These are phyloP conservation scores for Sporothrix brasiliensis DNA, from an alignment of 2,329 filamentous ascomycete genomes.

Conservation along the genomic window DNA sequence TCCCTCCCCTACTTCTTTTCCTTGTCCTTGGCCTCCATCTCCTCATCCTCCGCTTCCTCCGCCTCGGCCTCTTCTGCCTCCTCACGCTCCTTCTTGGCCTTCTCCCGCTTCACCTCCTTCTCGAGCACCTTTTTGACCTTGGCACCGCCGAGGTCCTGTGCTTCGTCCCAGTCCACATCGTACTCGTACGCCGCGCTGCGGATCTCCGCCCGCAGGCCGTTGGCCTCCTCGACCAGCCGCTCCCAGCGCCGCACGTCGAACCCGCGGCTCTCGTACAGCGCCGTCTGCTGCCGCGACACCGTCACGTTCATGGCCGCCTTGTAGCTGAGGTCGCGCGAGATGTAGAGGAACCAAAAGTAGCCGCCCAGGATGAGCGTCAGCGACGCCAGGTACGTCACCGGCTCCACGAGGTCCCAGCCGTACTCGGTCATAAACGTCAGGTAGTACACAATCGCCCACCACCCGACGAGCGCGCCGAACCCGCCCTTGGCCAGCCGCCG, in stretches of 20 bases:
- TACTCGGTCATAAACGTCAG: constrained; percentile 71
- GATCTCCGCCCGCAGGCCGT: constrained; percentile 75
- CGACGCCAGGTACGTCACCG: constrained; percentile 86
- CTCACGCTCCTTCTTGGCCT: constrained; percentile 48
- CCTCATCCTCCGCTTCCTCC: constrained; percentile 38
- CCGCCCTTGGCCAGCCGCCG: constrained; percentile 80
- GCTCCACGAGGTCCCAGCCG: constrained; percentile 91
- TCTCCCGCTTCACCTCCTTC: constrained; percentile 49
- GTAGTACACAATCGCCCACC: constrained; percentile 83
- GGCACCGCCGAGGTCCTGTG: constrained; percentile 69
- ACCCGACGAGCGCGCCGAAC: constrained; percentile 70
- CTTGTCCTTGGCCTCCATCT: neutral
- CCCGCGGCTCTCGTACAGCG: constrained; percentile 73
- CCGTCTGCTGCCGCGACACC: constrained; percentile 73
- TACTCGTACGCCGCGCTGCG: constrained; percentile 81
- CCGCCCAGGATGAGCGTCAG: constrained; percentile 83
- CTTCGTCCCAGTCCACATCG: constrained; percentile 87
- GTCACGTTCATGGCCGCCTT: constrained; percentile 85
- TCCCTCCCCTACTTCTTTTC: neutral
- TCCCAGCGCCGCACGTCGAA: constrained; percentile 82
- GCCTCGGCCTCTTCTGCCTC: constrained; percentile 46
- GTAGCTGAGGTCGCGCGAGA: constrained; percentile 87
- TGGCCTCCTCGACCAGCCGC: constrained; percentile 75
- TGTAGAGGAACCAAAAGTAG: constrained; percentile 92
- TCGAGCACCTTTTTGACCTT: constrained; percentile 62